Base-by-base conservation (phyloP, 148 eudicot species). In the Silene latifolia region DNA sequence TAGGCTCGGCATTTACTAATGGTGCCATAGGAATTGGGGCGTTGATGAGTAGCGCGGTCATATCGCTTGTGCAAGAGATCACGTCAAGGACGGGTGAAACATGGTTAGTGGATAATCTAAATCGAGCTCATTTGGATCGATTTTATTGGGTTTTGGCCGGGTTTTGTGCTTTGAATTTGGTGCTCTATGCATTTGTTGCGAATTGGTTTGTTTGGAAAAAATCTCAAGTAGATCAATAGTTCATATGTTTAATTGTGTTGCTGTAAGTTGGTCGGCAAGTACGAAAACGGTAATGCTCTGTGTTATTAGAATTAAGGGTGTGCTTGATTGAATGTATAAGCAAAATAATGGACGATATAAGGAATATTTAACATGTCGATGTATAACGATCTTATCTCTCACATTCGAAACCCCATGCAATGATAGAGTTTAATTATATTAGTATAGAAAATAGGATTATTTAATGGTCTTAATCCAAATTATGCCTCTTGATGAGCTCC, bases 71-170 rank as follows among this genome's bases (percentile, higher is more conserved):
- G 35, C 89, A 89, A 75, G 72, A 24, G 69, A 63, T 80, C 18
- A 89, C 78, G 72, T 73, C 86, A 4, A 67, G 62, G n/a, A 61
- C 60, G 47, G 89, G 87, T 0, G 47, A 82, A 7, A 82, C 75
- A 58, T 89, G 96, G 93, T 78, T 89, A 14, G 76, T 51, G 9
- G 64, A 72, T 29, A 86, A 91, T 56, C 72, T 91, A 7, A 91
- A 91, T 54, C 80, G 71, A 0, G 89, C 89, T 8, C 89, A 81
- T 74, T 83, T 91, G 19, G 67, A 83, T 59, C 47, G 68, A 24
- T 91, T 84, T 73, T 91, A 91, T 47, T 89, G 88, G 89, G 84
- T 91, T 51, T 72, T 91, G 77, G 89, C 84, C 18, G 89, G 79
- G 4, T 39, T 90, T 68, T 80, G 90, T 79, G 59, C 58, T 53